phyloP scores from a whole-genome alignment of 129 eudicot species.

The Smallanthus sonchifolius region DNA sequence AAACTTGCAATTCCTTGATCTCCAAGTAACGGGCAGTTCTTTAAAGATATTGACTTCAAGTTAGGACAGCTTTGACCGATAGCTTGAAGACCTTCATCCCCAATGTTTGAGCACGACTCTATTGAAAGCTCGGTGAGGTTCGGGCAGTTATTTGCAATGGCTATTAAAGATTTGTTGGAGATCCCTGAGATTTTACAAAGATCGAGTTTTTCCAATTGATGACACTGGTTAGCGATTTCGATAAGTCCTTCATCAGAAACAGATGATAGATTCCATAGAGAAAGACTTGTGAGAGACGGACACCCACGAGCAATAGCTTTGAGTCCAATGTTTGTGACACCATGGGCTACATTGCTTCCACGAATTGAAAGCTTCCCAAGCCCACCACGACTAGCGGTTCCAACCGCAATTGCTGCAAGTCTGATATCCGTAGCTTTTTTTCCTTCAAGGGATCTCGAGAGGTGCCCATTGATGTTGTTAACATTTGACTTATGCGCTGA shows the following conservation, averaged over 20 bases:
- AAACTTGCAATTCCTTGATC: constrained; percentile 76
- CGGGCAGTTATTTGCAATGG: constrained; percentile 69
- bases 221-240: constrained; percentile 70
- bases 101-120: constrained; percentile 57
- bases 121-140: constrained; percentile 43
- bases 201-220: constrained; percentile 58
- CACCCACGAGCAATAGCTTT: constrained; percentile 78
- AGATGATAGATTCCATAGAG: constrained; percentile 64
- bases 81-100: constrained; percentile 61
- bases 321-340: constrained; percentile 63
- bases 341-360: constrained; percentile 49
- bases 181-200: constrained; percentile 56
- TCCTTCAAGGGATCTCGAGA: constrained; percentile 68
- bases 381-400: constrained; percentile 68
- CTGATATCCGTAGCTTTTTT: constrained; percentile 78
- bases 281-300: constrained; percentile 55
- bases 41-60: constrained; percentile 53
- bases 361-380: constrained; percentile 70
- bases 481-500: constrained; percentile 2
- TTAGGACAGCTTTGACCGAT: constrained; percentile 56
- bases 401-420: constrained; percentile 80
- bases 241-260: constrained; percentile 63
- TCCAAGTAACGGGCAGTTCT: constrained; percentile 62
- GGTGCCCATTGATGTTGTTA: constrained; percentile 34
- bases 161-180: constrained; percentile 53